These are phyloP conservation scores for Juglanconis sp. DNA, from an alignment of 2,329 filamentous ascomycete species.

Conservation along the genomic window DNA sequence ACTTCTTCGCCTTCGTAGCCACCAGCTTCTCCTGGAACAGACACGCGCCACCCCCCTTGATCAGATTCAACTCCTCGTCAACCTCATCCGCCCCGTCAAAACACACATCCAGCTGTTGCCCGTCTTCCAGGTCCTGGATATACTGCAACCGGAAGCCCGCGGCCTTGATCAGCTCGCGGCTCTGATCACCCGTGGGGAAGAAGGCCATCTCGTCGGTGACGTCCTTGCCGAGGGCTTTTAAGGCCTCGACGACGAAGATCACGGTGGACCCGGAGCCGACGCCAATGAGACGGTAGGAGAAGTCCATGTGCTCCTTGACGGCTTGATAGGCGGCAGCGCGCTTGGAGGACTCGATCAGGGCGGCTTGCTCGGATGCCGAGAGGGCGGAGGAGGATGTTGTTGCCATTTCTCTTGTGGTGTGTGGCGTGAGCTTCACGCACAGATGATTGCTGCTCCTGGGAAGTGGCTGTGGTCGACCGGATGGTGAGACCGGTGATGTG, in stretches of 20 bases:
- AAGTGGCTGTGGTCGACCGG: neutral
- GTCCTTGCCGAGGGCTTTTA: constrained; percentile 56
- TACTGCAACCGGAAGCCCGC: constrained; percentile 75
- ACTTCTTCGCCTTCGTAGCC: constrained; percentile 76
- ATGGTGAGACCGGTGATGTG: neutral
- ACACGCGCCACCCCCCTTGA: constrained; percentile 97
- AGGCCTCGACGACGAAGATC: constrained; percentile 81
- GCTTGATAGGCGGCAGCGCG: constrained; percentile 70
- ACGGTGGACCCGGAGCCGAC: constrained; percentile 82
- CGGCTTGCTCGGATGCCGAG: constrained; percentile 24
- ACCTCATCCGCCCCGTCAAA: constrained; percentile 98
- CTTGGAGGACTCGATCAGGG: constrained; percentile 68
- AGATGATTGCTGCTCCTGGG: neutral
- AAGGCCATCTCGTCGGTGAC: constrained; percentile 70
- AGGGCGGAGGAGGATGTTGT: constrained; percentile 26
- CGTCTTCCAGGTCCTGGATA: constrained; percentile 67
- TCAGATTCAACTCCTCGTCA: constrained; percentile 89
- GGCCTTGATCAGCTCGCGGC: constrained; percentile 76
- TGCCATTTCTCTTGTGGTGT: constrained; percentile 31
- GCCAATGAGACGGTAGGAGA: constrained; percentile 62
- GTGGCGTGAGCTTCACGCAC: neutral
- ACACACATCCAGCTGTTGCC: constrained; percentile 71
- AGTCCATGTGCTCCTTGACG: constrained; percentile 68
- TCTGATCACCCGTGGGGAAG: constrained; percentile 89
- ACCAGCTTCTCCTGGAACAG: constrained; percentile 97